These are phyloP conservation scores for Solanum pimpinellifolium DNA, from an alignment of 257 asterid species.

Conservation along the genomic window DNA sequence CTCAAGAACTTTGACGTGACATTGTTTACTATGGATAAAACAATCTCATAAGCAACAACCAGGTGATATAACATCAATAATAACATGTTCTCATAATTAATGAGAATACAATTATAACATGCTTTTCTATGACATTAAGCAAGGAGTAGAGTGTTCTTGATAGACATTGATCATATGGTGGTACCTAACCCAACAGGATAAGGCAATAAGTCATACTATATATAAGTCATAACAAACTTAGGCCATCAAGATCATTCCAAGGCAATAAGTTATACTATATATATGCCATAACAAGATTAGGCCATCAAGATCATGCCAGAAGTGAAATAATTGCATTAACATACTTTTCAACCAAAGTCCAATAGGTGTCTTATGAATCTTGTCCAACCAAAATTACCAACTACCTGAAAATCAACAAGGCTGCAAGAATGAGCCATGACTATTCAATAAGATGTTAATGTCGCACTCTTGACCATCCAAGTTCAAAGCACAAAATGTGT, in stretches of 20 bases:
- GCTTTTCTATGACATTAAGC: neutral
- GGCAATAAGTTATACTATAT: neutral
- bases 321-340: neutral
- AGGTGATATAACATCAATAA: neutral
- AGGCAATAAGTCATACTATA: neutral
- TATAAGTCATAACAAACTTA: no score
- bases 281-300: neutral
- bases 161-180: neutral
- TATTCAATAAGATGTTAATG: no score
- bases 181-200: neutral
- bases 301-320: neutral
- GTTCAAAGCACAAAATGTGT: neutral
- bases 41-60: neutral
- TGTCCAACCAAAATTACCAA: neutral
- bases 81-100: neutral
- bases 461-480: neutral
- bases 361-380: neutral
- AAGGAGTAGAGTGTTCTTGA: neutral
- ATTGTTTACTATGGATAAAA: neutral
- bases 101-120: no score
- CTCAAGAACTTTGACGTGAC: neutral
- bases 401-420: neutral
- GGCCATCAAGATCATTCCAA: neutral
- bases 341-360: neutral
- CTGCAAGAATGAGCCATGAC: neutral